Evolutionary conservation across 1,284 basidiomycete species (phyloP).

Genomic region (Dichomitus squalens): DNA sequence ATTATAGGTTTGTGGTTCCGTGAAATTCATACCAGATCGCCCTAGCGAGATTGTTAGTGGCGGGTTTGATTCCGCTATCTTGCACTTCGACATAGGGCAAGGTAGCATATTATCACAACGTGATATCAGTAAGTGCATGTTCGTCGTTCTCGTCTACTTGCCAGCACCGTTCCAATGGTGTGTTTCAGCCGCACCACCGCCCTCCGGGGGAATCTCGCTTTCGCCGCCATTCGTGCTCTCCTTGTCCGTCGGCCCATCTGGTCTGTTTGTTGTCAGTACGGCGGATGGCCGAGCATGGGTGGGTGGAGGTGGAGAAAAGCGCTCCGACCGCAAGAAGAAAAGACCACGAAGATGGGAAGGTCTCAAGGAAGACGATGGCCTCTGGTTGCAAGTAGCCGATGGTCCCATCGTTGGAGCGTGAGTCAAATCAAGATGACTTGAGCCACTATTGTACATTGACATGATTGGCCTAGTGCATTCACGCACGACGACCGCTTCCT

Average conservation of each 20-base stretch:
- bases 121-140: conserved; percentile 52
- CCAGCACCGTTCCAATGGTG: background rate
- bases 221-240: conserved; percentile 76
- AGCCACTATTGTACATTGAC: conserved; percentile 7
- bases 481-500: conserved; percentile 45
- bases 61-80: conserved; percentile 69
- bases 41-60: conserved; percentile 73
- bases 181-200: conserved; percentile 40
- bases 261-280: conserved; percentile 67
- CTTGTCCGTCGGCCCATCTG: conserved; percentile 55
- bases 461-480: conserved; percentile 47
- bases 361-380: conserved; percentile 48
- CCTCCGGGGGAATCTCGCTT: conserved; percentile 52
- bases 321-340: conserved; percentile 45
- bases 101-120: conserved; percentile 58
- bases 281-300: conserved; percentile 75
- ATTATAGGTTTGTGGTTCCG: conserved; percentile 64
- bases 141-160: background rate
- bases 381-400: conserved; percentile 56
- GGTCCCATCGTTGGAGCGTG: conserved; percentile 74
- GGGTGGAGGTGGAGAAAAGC: conserved; percentile 67
- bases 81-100: conserved; percentile 68
- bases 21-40: conserved; percentile 69
- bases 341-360: conserved; percentile 74
- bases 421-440: conserved; percentile 7